These are phyloP conservation scores for Celoporthe dispersa DNA, from an alignment of 2,329 filamentous ascomycete species.

Conservation along the genomic window DNA sequence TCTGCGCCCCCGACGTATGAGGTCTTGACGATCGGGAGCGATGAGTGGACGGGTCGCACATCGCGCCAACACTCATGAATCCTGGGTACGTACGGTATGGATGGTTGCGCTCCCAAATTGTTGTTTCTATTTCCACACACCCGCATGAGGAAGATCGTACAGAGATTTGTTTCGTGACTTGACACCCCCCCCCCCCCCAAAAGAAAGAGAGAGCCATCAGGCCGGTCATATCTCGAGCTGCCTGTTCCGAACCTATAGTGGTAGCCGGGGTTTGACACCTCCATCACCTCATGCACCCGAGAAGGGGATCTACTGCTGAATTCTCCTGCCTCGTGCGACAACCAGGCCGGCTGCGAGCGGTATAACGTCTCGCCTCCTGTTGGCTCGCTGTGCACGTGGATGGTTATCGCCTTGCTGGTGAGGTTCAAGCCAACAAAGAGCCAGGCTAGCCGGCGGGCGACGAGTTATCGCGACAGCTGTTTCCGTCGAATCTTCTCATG, in stretches of 20 bases:
- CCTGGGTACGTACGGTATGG: background rate
- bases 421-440: background rate
- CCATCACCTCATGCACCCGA: background rate
- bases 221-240: background rate
- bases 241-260: background rate
- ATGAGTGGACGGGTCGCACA: background rate
- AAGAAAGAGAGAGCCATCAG: background rate
- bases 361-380: background rate
- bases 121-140: background rate
- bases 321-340: background rate
- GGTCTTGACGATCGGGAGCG: background rate
- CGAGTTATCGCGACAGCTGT: background rate
- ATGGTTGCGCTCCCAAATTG: background rate
- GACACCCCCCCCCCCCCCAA: no score
- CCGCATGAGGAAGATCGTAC: background rate
- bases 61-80: background rate
- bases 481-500: conserved; percentile 1
- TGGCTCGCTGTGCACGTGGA: background rate
- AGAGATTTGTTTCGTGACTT: background rate
- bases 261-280: background rate
- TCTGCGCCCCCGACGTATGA: background rate
- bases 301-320: background rate
- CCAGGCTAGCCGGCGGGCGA: background rate
- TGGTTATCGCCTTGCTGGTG: background rate
- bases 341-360: background rate